Evolutionary conservation across 805 yeast species (phyloP).

Genomic region (Jamesozyma rosinii): DNA sequence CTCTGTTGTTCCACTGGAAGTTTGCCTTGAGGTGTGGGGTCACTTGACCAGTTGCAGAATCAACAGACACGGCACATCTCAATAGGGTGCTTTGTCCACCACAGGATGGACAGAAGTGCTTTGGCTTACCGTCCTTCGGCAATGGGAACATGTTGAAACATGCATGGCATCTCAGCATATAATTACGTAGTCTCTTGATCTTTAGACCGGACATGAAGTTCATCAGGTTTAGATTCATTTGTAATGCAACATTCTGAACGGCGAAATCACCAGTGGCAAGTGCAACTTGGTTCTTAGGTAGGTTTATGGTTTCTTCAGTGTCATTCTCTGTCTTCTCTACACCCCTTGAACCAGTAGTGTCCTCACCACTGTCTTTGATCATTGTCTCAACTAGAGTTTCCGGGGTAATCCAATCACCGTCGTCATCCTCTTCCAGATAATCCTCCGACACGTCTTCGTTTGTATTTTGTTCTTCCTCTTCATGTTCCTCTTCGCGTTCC

Average conservation of each 20-base stretch:
- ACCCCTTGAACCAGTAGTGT: constrained; percentile 33
- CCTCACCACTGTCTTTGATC: constrained; percentile 59
- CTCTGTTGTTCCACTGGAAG: constrained; percentile 89
- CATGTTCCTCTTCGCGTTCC: background rate
- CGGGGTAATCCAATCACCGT: constrained; percentile 91
- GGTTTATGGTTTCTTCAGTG: constrained; percentile 15
- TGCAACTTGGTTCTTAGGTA: constrained; percentile 57
- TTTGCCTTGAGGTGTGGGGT: constrained; percentile 83
- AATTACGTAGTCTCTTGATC: constrained; percentile 76
- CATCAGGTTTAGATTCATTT: constrained; percentile 79
- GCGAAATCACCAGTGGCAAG: constrained; percentile 95
- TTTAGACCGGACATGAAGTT: constrained; percentile 76
- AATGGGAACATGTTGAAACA: constrained; percentile 79
- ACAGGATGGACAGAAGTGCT: constrained; percentile 89
- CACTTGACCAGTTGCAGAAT: constrained; percentile 66
- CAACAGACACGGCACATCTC: constrained; percentile 84
- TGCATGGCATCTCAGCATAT: constrained; percentile 95
- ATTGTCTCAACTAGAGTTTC: constrained; percentile 69
- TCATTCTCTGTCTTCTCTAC: constrained; percentile 28
- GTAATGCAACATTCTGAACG: constrained; percentile 88
- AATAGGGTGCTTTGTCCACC: constrained; percentile 80
- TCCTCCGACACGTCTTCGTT: constrained; percentile 18
- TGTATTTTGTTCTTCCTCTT: constrained; percentile 5
- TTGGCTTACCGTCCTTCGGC: constrained; percentile 63
- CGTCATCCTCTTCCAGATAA: constrained; percentile 51